Percentiles rank a stretch among this genome's conserved stretches.
Evolutionary conservation across 768 basidiomycete genomes (phyloP).

Genomic region (Pleurotus tuber-regium): DNA sequence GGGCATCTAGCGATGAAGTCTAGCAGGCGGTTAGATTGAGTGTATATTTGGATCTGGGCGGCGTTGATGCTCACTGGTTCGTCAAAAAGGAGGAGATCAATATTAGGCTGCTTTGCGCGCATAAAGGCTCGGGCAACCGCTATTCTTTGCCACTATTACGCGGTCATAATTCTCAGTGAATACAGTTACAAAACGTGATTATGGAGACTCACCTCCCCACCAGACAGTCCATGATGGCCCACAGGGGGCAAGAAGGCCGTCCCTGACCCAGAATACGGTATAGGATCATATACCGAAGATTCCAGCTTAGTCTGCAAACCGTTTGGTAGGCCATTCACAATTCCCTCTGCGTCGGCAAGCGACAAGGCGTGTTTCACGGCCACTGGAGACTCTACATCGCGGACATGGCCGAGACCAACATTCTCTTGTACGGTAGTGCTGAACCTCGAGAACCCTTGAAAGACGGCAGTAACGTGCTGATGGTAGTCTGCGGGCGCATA

Average conservation of each 20-base stretch:
- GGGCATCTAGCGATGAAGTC: conserved; percentile 80
- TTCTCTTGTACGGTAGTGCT: conserved; percentile 78
- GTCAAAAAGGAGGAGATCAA: conserved; percentile 81
- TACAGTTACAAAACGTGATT: not conserved
- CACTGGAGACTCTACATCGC: conserved; percentile 51
- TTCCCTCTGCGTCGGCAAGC: conserved; percentile 65
- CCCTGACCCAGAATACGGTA: conserved; percentile 37
- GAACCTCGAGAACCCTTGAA: conserved; percentile 85
- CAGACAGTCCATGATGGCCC: conserved; percentile 68
- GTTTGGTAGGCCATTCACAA: conserved; percentile 65
- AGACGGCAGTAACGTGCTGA: conserved; percentile 71
- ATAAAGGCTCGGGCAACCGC: conserved; percentile 87
- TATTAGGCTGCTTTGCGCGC: conserved; percentile 70
- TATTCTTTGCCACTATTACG: conserved; percentile 86
- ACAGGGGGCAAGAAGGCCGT: conserved; percentile 26
- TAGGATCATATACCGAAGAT: conserved; percentile 27
- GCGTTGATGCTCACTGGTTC: conserved; percentile 67
- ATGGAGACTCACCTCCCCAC: conserved; percentile 66
- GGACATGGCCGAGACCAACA: conserved; percentile 79
- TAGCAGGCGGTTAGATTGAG: conserved; percentile 26
- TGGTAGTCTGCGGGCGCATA: conserved; percentile 73
- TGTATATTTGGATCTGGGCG: too few relatives aligned
- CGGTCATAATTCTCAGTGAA: too few relatives aligned
- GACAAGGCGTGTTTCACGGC: conserved; percentile 65
- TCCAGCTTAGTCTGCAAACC: conserved; percentile 76